These are phyloP conservation scores for Chaetomiaceae sp. DNA, from an alignment of 2,329 filamentous ascomycete genomes.

Conservation along the genomic window DNA sequence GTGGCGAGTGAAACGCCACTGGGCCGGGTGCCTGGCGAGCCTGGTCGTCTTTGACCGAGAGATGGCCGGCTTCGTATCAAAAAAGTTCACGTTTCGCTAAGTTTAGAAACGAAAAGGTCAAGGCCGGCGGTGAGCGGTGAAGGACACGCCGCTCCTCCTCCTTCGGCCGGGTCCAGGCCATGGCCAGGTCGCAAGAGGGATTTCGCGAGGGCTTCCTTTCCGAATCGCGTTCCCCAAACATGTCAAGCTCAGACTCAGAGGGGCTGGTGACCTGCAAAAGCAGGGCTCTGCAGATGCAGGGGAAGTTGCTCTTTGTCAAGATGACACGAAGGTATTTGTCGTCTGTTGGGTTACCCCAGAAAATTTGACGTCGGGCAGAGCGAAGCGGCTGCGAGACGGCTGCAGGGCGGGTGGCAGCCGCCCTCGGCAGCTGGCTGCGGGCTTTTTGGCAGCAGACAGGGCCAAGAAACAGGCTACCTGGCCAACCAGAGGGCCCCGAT, in stretches of 20 bases:
- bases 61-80: neutral
- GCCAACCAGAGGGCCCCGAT: slow-evolving; percentile 9
- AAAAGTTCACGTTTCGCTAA: too few relatives aligned
- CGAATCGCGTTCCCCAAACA: too few relatives aligned
- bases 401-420: slow-evolving; percentile 3
- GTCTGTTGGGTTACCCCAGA: neutral
- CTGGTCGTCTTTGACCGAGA: neutral
- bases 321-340: slow-evolving; percentile 5
- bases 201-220: too few relatives aligned
- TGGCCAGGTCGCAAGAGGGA: too few relatives aligned
- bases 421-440: slow-evolving; percentile 5
- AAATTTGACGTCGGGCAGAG: neutral
- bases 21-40: neutral
- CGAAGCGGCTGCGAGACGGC: neutral
- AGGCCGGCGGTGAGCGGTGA: neutral
- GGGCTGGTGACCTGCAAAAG: neutral
- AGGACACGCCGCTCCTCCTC: too few relatives aligned
- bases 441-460: slow-evolving; percentile 7
- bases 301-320: neutral
- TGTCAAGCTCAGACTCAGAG: too few relatives aligned
- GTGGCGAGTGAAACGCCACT: neutral
- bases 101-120: neutral
- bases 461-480: neutral
- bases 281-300: neutral
- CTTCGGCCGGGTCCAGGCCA: too few relatives aligned